Evolutionary conservation across 768 basidiomycete genomes (phyloP).

Genomic region (Naganishia onofrii): DNA sequence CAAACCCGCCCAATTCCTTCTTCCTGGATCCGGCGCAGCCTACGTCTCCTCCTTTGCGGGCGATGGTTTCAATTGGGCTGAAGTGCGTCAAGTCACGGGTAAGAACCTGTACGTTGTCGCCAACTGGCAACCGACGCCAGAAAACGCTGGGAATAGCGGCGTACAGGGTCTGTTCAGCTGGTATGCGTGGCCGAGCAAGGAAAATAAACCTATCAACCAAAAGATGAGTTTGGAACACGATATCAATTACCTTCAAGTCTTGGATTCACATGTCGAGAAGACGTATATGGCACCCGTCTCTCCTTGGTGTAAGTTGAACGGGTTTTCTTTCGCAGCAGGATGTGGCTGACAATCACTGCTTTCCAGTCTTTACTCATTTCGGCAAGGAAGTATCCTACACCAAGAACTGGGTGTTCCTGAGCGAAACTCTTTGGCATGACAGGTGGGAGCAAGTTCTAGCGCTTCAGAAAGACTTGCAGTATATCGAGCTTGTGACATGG

Average conservation of each 20-base stretch:
- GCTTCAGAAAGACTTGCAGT: slow-evolving; percentile 40
- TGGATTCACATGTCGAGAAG: slow-evolving; percentile 31
- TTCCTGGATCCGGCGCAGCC: slow-evolving; percentile 40
- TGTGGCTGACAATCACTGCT: not conserved
- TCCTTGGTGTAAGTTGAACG: slow-evolving; percentile 36
- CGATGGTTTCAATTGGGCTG: slow-evolving; percentile 48
- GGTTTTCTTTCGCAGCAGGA: no score
- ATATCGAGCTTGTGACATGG: slow-evolving; percentile 42
- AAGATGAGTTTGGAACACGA: slow-evolving; percentile 40
- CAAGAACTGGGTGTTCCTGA: slow-evolving; percentile 52
- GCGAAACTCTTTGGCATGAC: slow-evolving; percentile 47
- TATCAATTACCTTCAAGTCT: slow-evolving; percentile 35
- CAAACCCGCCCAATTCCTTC: slow-evolving; percentile 40
- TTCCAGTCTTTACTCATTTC: slow-evolving; percentile 47
- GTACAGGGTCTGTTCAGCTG: slow-evolving; percentile 49
- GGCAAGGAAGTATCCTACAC: slow-evolving; percentile 45
- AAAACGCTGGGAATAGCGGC: slow-evolving; percentile 34
- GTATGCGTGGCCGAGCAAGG: slow-evolving; percentile 49
- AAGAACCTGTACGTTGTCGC: slow-evolving; percentile 46
- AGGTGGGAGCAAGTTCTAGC: slow-evolving; percentile 48
- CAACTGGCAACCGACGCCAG: slow-evolving; percentile 43
- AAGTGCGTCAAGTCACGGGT: slow-evolving; percentile 34
- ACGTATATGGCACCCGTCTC: slow-evolving; percentile 46
- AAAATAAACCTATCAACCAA: slow-evolving; percentile 41
- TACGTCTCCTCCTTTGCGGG: slow-evolving; percentile 51